Evolutionary conservation across 2,329 filamentous ascomycete species (phyloP).

Genomic region (Plenodomus lindquistii): DNA sequence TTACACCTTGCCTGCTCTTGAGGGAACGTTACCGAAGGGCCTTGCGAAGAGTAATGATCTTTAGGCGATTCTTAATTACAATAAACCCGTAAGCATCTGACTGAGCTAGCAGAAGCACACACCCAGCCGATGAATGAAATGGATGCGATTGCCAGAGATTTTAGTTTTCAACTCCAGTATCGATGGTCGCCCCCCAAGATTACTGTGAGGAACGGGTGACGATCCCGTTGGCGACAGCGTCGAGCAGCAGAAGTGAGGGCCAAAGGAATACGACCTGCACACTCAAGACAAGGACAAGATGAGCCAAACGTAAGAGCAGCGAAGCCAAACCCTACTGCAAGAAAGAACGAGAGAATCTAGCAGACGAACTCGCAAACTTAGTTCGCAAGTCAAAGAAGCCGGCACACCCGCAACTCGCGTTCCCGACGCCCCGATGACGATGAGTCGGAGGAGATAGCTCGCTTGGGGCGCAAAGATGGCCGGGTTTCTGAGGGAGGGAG

Average conservation of each 20-base stretch:
- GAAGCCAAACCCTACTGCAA: neutral
- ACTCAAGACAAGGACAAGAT: neutral
- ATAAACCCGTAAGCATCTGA: conserved; percentile 23
- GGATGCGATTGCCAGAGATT: conserved; percentile 36
- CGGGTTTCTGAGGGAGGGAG: neutral
- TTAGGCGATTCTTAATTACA: conserved; percentile 24
- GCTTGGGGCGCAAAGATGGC: neutral
- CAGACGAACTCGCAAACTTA: neutral
- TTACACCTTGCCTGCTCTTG: neutral
- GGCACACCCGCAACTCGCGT: neutral
- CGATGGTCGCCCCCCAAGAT: conserved; percentile 6
- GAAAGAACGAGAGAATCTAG: neutral
- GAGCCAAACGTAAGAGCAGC: neutral
- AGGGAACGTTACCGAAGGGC: conserved; percentile 4
- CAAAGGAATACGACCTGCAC: neutral
- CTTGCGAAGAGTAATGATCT: conserved; percentile 6
- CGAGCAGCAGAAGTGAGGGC: neutral
- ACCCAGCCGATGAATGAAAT: conserved; percentile 29
- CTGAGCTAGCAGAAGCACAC: conserved; percentile 23
- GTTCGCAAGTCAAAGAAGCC: neutral
- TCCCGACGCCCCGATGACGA: no score
- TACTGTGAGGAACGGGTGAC: neutral
- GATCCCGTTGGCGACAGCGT: conserved; percentile 1
- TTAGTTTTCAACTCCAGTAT: conserved; percentile 25
- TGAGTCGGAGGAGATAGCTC: neutral